A percentile compares a stretch with the other conserved stretches of the same genome.
Evolutionary conservation across 116 monocot genomes (phyloP).

Genomic region (Phalaenopsis hybrid): DNA sequence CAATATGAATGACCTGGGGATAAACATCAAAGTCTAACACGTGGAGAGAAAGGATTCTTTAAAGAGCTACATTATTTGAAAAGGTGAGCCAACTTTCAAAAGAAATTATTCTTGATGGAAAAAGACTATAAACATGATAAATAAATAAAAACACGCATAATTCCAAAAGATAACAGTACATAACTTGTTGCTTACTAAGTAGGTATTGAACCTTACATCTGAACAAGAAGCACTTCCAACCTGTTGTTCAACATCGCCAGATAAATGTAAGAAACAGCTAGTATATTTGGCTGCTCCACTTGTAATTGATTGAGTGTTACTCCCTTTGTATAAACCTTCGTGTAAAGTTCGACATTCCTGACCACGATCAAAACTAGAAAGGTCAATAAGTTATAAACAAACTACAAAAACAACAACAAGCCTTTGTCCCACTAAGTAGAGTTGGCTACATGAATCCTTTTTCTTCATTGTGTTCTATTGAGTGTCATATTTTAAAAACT

Average conservation of each 20-base stretch:
- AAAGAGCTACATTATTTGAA: background rate
- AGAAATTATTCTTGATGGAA: background rate
- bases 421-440: too few species aligned
- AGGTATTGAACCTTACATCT: conserved; percentile 29
- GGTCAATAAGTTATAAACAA: background rate
- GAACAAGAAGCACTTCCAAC: conserved; percentile 14
- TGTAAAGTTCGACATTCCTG: conserved; percentile 21
- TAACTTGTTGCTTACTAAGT: conserved; percentile 1
- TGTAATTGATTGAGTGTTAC: conserved; percentile 9
- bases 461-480: too few species aligned
- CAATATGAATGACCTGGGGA: background rate
- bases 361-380: background rate
- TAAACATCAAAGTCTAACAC: background rate
- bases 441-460: too few species aligned
- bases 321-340: conserved; percentile 14
- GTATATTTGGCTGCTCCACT: conserved; percentile 22
- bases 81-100: background rate
- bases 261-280: conserved; percentile 38
- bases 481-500: background rate
- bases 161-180: background rate
- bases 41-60: background rate
- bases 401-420: too few species aligned
- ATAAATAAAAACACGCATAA: conserved; percentile 1
- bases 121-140: background rate
- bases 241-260: conserved; percentile 41